A percentile compares a stretch with the other conserved stretches of the same genome.
Evolutionary conservation across 306 rosid species (phyloP).

Genomic region (Cicer judaicum): DNA sequence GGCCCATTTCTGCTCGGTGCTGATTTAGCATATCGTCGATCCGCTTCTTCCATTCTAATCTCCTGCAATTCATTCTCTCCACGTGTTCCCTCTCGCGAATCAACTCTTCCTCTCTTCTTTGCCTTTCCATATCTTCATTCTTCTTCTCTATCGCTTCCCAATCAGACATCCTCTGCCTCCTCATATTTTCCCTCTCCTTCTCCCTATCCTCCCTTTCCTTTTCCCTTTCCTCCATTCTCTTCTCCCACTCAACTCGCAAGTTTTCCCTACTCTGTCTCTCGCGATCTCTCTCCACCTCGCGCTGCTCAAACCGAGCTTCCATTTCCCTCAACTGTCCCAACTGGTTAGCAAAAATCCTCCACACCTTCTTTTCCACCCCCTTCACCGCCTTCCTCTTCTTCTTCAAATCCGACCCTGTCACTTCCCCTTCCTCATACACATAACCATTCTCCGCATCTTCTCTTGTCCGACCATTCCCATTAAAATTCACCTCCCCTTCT

Average conservation of each 20-base stretch:
- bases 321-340: constrained; percentile 71
- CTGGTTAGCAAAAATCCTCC: constrained; percentile 73
- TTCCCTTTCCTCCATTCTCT: constrained; percentile 70
- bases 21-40: constrained; percentile 75
- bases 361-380: constrained; percentile 75
- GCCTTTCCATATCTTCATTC: constrained; percentile 74
- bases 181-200: constrained; percentile 61
- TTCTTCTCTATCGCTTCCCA: constrained; percentile 85
- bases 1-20: constrained; percentile 86
- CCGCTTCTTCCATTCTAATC: constrained; percentile 87
- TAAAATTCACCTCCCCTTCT: constrained; percentile 78
- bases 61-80: constrained; percentile 78
- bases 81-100: constrained; percentile 74
- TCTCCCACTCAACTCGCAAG: constrained; percentile 63
- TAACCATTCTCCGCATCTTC: constrained; percentile 75
- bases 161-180: constrained; percentile 72
- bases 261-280: constrained; percentile 76
- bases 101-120: constrained; percentile 81
- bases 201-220: constrained; percentile 65
- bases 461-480: constrained; percentile 59
- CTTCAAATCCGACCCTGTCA: constrained; percentile 62
- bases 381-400: constrained; percentile 68
- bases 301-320: constrained; percentile 81
- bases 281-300: constrained; percentile 76
- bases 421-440: constrained; percentile 75